Conservation (phyloP, 257 asterid species). For the Solanum verrucosum region DNA sequence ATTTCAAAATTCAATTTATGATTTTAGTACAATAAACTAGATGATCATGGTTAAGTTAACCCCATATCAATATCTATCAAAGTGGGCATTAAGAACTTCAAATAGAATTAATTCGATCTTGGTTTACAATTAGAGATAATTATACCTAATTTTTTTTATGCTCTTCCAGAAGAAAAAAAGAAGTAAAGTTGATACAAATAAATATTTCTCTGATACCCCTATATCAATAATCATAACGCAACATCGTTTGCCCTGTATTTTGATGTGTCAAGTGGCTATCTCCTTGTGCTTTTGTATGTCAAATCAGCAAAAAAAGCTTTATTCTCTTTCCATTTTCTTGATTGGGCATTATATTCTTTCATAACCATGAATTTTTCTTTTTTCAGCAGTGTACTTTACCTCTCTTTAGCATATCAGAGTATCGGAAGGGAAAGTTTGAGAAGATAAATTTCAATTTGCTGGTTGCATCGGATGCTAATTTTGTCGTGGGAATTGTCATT, state of each 20-base stretch:
- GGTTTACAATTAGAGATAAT: too few species aligned
- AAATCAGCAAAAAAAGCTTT: not conserved
- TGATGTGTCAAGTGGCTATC: not conserved
- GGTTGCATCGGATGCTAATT: not conserved
- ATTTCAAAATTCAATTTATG: not conserved
- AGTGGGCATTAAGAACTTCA: not conserved
- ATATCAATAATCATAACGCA: not conserved
- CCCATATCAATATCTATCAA: not conserved
- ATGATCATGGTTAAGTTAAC: not conserved
- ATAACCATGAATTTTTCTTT: not conserved
- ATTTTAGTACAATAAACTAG: not conserved
- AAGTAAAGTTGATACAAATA: too few species aligned
- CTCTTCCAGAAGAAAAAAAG: too few species aligned
- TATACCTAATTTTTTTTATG: too few species aligned
- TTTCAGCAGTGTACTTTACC: not conserved
- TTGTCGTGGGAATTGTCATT: not conserved
- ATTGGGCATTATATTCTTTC: not conserved
- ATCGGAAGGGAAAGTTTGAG: not conserved
- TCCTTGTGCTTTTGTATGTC: not conserved
- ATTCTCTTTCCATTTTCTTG: not conserved
- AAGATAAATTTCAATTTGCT: not conserved
- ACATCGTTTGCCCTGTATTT: not conserved
- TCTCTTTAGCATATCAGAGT: not conserved
- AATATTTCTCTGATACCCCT: not conserved
- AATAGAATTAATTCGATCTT: not conserved